Conservation (phyloP, 495 filamentous ascomycete species). For the Aspergillus sclerotiicarbonarius region DNA sequence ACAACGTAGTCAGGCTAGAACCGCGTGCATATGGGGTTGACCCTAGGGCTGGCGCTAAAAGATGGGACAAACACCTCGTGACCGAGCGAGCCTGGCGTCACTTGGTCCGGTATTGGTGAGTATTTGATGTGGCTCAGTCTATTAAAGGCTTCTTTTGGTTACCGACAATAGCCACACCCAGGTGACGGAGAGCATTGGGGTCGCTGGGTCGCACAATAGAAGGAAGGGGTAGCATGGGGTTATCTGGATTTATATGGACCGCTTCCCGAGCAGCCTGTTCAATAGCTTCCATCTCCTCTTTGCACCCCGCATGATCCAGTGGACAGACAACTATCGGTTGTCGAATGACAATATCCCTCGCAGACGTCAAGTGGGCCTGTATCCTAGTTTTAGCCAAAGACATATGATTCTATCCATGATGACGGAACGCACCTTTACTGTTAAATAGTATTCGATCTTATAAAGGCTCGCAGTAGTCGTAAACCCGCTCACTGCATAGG, state of each 20-base stretch:
- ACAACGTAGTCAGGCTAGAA: constrained; percentile 4
- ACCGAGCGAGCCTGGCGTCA: background rate
- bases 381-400: constrained; percentile 4
- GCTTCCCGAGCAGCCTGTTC: constrained; percentile 93
- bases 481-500: constrained; percentile 84
- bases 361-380: constrained; percentile 87
- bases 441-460: constrained; percentile 96
- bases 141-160: constrained; percentile 86
- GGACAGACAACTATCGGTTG: constrained; percentile 97
- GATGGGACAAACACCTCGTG: background rate
- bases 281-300: constrained; percentile 97
- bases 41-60: background rate
- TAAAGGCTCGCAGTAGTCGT: constrained; percentile 93
- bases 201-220: constrained; percentile 79
- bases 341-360: constrained; percentile 83
- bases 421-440: constrained; percentile 72
- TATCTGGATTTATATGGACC: constrained; percentile 77
- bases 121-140: constrained; percentile 52
- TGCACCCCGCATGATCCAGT: constrained; percentile 90
- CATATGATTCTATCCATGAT: background rate
- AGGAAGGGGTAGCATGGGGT: constrained; percentile 81
- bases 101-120: background rate
- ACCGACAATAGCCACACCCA: constrained; percentile 84
- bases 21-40: background rate
- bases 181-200: constrained; percentile 66